phyloP scores from a whole-genome alignment of 805 yeast genomes.

The Hanseniaspora lachancei region DNA sequence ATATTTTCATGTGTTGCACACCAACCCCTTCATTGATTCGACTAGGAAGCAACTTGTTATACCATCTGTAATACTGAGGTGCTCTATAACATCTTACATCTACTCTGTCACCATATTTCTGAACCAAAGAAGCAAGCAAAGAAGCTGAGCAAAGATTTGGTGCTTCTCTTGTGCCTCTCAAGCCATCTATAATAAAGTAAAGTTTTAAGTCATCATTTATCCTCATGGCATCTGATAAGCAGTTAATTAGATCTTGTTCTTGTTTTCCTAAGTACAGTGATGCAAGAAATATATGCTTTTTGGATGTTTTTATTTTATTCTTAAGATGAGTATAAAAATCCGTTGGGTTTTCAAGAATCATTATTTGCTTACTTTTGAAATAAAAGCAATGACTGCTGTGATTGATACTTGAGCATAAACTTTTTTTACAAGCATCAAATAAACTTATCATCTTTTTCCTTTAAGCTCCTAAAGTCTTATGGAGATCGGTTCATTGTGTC shows the following conservation, averaged over 20 bases:
- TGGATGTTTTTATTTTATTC: conserved; percentile 47
- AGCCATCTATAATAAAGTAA: conserved; percentile 67
- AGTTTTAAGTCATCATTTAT: conserved; percentile 52
- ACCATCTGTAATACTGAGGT: conserved; percentile 63
- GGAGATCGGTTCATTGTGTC: not conserved
- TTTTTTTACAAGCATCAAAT: conserved; percentile 15
- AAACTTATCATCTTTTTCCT: not conserved
- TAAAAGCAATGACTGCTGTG: conserved; percentile 36
- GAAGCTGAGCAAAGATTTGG: conserved; percentile 70
- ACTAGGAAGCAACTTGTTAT: conserved; percentile 54
- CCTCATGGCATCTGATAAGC: conserved; percentile 46
- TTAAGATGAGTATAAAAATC: conserved; percentile 61
- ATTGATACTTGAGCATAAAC: conserved; percentile 14
- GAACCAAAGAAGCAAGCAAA: conserved; percentile 51
- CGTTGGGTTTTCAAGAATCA: conserved; percentile 50
- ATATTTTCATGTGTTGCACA: conserved; percentile 91
- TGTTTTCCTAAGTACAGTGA: conserved; percentile 76
- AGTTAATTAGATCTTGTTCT: conserved; percentile 60
- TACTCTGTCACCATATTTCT: conserved; percentile 54
- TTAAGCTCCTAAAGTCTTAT: not conserved
- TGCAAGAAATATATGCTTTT: conserved; percentile 60
- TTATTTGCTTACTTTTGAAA: conserved; percentile 42
- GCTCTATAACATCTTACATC: conserved; percentile 79
- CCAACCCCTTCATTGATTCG: conserved; percentile 86
- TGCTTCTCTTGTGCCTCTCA: conserved; percentile 86